Conservation (phyloP, 1,284 basidiomycete species). For the Malassezia cuniculi region DNA sequence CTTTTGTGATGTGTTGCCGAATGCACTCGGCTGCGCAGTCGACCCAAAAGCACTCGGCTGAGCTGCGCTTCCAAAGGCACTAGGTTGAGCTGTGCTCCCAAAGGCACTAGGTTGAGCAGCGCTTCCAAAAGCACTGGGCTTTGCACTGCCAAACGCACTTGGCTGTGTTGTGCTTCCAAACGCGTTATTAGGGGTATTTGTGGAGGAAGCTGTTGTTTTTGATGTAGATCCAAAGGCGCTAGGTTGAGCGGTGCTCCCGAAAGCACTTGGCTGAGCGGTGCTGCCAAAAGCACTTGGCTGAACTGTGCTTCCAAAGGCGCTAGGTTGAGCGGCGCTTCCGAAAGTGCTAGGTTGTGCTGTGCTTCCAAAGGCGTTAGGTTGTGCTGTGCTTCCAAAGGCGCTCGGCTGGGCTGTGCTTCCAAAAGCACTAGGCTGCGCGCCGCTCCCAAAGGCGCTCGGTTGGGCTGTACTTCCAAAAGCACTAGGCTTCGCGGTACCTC, state of each 20-base stretch:
- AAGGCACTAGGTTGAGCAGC: background rate
- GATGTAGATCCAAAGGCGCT: too few species aligned
- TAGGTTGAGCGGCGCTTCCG: background rate
- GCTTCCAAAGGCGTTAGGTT: conserved; percentile 4
- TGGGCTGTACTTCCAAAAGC: too few species aligned
- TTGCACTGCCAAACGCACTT: too few species aligned
- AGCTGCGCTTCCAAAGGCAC: conserved; percentile 3
- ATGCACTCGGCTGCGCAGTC: background rate
- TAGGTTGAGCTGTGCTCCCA: conserved; percentile 1
- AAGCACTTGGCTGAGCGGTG: too few species aligned
- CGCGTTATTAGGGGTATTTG: too few species aligned
- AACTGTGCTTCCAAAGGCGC: background rate
- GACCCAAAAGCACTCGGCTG: conserved; percentile 1
- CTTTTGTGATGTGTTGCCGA: background rate
- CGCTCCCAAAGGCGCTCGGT: background rate
- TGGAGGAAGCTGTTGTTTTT: too few species aligned
- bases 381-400: conserved; percentile 8
- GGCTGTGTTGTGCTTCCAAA: too few species aligned
- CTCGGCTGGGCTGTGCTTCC: background rate
- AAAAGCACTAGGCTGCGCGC: background rate
- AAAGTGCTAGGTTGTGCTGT: conserved; percentile 1
- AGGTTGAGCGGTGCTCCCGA: too few species aligned
- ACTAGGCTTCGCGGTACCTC: too few species aligned
- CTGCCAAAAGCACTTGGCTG: too few species aligned
- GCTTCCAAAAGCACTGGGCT: background rate